Evolutionary conservation across 495 filamentous ascomycete species (phyloP).

Genomic region (Lindgomyces ingoldianus): DNA sequence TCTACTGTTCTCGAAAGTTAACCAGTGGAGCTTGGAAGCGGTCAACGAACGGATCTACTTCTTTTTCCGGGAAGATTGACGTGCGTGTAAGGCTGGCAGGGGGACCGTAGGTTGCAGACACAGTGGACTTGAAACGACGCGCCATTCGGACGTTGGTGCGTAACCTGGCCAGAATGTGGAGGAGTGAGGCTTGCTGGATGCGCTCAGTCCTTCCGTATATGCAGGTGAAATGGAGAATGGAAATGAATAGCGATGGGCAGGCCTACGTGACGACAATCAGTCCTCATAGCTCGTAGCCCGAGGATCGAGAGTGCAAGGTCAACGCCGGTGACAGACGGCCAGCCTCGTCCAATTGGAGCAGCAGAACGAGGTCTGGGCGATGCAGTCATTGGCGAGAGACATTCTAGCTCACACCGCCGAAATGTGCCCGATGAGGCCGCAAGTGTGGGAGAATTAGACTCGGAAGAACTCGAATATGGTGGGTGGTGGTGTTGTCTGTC

Average conservation of each 20-base stretch:
- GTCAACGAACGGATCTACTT: not conserved
- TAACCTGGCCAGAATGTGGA: not conserved
- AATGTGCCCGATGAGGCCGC: not conserved
- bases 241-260: not conserved
- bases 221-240: not conserved
- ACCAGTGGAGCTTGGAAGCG: not conserved
- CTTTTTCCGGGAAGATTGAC: not conserved
- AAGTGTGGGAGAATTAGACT: not conserved
- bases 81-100: conserved; percentile 6
- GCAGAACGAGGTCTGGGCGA: not conserved
- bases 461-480: not conserved
- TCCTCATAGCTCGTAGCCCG: not conserved
- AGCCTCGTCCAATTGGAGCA: not conserved
- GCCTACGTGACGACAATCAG: not conserved
- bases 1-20: not conserved
- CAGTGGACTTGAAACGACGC: not conserved
- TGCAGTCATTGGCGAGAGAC: not conserved
- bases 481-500: not conserved
- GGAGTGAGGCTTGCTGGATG: not conserved
- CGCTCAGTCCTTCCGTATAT: not conserved
- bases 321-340: not conserved
- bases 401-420: not conserved
- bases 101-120: not conserved
- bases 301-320: not conserved
- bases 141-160: not conserved